Conservation (phyloP, 441 rosid genomes). For the Gossypium aridum region DNA sequence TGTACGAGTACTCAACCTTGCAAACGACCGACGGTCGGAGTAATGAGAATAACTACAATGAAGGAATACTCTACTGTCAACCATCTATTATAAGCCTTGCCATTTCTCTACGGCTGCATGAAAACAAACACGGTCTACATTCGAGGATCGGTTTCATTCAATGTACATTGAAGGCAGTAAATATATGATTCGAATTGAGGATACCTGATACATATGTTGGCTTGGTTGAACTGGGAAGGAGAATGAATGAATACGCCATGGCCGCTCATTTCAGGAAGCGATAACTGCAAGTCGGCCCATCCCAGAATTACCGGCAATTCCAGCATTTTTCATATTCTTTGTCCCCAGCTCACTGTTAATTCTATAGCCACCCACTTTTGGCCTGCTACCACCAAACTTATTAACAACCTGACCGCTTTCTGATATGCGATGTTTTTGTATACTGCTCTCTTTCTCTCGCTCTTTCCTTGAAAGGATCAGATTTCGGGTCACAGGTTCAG, state of each 20-base stretch:
- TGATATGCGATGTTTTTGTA: slow-evolving; percentile 19
- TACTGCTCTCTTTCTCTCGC: slow-evolving; percentile 19
- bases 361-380: slow-evolving; percentile 19
- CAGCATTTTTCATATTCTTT: slow-evolving; percentile 26
- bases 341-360: slow-evolving; percentile 24
- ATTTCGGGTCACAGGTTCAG: slow-evolving; percentile 14
- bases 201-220: not conserved
- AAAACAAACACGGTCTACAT: not conserved
- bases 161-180: not conserved
- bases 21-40: not conserved
- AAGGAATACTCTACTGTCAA: not conserved
- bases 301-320: slow-evolving; percentile 23
- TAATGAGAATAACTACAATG: not conserved
- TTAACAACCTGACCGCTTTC: slow-evolving; percentile 12
- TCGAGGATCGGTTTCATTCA: not conserved
- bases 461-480: slow-evolving; percentile 15
- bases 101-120: not conserved
- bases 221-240: not conserved
- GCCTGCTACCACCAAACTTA: slow-evolving; percentile 22
- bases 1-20: no score
- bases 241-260: not conserved
- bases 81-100: not conserved
- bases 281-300: slow-evolving; percentile 34
- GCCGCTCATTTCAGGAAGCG: slow-evolving; percentile 27
- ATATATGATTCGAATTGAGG: not conserved